Percentiles rank a stretch among this genome's conserved stretches.
phyloP scores from a whole-genome alignment of 495 filamentous ascomycete species.

The Neurospora sublineolata region DNA sequence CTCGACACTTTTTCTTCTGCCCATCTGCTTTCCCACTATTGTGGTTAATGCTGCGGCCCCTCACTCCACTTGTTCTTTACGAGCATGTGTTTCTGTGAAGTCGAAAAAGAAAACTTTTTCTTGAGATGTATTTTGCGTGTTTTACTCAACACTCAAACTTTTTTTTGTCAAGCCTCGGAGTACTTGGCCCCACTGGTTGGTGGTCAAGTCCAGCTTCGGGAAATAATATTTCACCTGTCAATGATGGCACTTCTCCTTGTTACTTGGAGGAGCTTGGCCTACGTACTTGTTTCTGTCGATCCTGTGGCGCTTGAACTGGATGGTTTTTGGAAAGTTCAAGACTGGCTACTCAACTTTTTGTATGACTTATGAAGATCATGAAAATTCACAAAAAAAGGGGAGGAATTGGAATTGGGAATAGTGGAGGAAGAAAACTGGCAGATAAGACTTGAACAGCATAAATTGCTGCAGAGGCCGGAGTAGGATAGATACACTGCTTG shows the following conservation, averaged over 20 bases:
- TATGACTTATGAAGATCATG: neutral
- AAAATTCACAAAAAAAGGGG: neutral
- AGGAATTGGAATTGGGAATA: neutral
- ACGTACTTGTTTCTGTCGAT: neutral
- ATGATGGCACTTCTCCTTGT: neutral
- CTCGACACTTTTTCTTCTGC: neutral
- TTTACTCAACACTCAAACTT: neutral
- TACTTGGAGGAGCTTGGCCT: neutral
- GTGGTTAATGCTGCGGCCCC: constrained; percentile 7
- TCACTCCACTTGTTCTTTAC: neutral
- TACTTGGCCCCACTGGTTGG: neutral
- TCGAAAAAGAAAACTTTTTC: neutral
- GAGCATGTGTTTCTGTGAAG: neutral
- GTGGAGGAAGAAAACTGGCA: neutral
- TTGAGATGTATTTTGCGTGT: constrained; percentile 1
- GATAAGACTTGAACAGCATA: neutral
- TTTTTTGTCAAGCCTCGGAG: neutral
- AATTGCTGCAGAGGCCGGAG: neutral
- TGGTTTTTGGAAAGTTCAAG: neutral
- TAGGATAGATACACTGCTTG: neutral
- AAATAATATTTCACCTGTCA: neutral
- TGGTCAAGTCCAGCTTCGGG: constrained; percentile 4
- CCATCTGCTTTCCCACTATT: neutral
- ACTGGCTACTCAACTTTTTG: neutral
- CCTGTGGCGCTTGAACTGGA: neutral